phyloP scores from a whole-genome alignment of 2,329 filamentous ascomycete species.

The Teratosphaeria pseudoeucalypti region DNA sequence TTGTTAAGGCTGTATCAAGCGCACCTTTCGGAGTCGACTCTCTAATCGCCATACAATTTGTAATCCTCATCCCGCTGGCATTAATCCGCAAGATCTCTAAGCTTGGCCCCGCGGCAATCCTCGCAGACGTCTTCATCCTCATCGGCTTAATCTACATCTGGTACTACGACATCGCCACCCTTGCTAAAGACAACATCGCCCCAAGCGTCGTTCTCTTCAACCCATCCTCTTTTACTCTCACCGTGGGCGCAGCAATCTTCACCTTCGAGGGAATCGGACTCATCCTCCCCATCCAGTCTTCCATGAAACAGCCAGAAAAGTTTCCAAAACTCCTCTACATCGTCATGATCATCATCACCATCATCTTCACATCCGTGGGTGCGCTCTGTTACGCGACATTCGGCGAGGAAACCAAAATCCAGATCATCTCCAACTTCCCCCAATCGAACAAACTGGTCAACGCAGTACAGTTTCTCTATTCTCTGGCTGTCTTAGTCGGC shows the following conservation, averaged over 20 bases:
- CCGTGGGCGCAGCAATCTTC: slow-evolving; percentile 64
- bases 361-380: slow-evolving; percentile 62
- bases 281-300: slow-evolving; percentile 65
- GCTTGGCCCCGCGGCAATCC: slow-evolving; percentile 55
- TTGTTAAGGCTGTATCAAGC: slow-evolving; percentile 51
- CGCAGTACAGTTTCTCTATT: slow-evolving; percentile 64
- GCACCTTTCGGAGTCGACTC: slow-evolving; percentile 43
- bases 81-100: slow-evolving; percentile 68
- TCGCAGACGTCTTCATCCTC: slow-evolving; percentile 63
- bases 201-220: slow-evolving; percentile 59
- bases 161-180: slow-evolving; percentile 53
- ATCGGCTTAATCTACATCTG: slow-evolving; percentile 64
- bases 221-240: slow-evolving; percentile 56
- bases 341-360: slow-evolving; percentile 64
- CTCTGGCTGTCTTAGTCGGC: slow-evolving; percentile 61
- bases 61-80: slow-evolving; percentile 55
- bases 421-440: slow-evolving; percentile 67
- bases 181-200: slow-evolving; percentile 48
- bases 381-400: slow-evolving; percentile 66
- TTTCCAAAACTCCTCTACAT: slow-evolving; percentile 56
- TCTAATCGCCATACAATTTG: slow-evolving; percentile 56
- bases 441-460: slow-evolving; percentile 64
- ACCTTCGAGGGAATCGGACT: slow-evolving; percentile 71
- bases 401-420: slow-evolving; percentile 56
- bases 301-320: slow-evolving; percentile 59